Base-by-base conservation (phyloP, 805 yeast genomes). In the Yarrowia sp. region DNA sequence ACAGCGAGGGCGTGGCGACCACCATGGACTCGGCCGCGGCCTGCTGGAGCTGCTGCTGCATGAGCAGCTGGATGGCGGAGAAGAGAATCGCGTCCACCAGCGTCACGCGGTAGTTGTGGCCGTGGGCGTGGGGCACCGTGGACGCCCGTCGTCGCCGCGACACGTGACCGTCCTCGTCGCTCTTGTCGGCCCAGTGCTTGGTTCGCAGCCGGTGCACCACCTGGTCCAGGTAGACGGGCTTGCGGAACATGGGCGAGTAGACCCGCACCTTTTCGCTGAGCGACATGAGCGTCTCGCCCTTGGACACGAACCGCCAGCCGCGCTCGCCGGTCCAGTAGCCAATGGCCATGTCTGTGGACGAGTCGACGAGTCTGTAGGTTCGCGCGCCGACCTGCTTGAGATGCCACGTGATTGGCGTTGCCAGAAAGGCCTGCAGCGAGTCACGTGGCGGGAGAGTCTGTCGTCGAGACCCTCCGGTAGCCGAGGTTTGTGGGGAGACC, bases 391-490 rank as follows among this genome's bases (percentile, higher is more conserved):
- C 70, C 33, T 46, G 63, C 36, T 64, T 61, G 24, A 72, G 64
- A 13, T 63, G 39, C 73, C 73, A 72, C 36, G 70, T 63, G 47
- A 72, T 71, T 17, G 73, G 73, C 9, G 38, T 24, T 2, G 46
- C 44, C 20, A 61, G 53, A 14, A 19, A 61, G 20, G 66, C 53
- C 36, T 46, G 44, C 30, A 58, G 50, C 30, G 64, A 58, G 50
- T 58, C 64, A 39, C 61, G 61, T 24, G 61, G 61, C 36, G 52
- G 52, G 9, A 40, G 44, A 10, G 46, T 34, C 46, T 39, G 44
- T 0, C 46, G 36, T 9, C 61, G 40, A 17, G 55, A 50, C 20
- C 30, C 42, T 10, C 58, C 58, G 17, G 43, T 19, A 43, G 17
- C 17, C 7, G 49, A 12, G 10, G 40, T 13, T 8, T 20, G 36